phyloP scores from a whole-genome alignment of 495 filamentous ascomycete genomes.

The Tuber aestivum region DNA sequence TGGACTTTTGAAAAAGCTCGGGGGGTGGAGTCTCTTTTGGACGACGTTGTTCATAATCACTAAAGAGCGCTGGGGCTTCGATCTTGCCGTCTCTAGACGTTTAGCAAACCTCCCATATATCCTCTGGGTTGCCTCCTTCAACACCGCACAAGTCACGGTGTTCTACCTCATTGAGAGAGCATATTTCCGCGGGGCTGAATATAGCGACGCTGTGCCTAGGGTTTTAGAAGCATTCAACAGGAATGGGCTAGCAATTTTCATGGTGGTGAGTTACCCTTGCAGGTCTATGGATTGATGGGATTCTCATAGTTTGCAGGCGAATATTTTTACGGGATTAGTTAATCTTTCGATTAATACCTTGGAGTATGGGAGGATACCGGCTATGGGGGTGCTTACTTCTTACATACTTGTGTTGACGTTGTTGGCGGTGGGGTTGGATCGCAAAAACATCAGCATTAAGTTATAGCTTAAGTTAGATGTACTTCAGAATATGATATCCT shows the following conservation, averaged over 20 bases:
- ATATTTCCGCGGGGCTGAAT: constrained; percentile 63
- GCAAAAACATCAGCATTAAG: constrained; percentile 68
- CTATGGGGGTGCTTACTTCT: constrained; percentile 66
- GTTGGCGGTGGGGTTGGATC: constrained; percentile 66
- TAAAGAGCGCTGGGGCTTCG: constrained; percentile 64
- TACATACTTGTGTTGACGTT: constrained; percentile 64
- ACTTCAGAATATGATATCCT: neutral
- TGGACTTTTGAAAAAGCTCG: constrained; percentile 56
- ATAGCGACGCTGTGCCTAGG: constrained; percentile 63
- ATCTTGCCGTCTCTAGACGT: constrained; percentile 72
- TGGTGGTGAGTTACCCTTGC: constrained; percentile 47
- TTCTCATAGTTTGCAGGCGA: constrained; percentile 52
- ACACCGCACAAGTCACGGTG: constrained; percentile 66
- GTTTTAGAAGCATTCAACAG: constrained; percentile 78
- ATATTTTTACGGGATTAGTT: constrained; percentile 78
- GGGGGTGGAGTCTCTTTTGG: constrained; percentile 60
- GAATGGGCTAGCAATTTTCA: constrained; percentile 79
- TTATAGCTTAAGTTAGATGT: constrained; percentile 46
- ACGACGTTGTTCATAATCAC: constrained; percentile 58
- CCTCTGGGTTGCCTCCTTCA: constrained; percentile 85
- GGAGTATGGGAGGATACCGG: constrained; percentile 54
- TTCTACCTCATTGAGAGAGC: constrained; percentile 71
- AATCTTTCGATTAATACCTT: constrained; percentile 81
- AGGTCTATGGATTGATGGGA: neutral
- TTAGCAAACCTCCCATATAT: constrained; percentile 92